phyloP scores from a whole-genome alignment of 495 filamentous ascomycete genomes.

The Penicillium soppii region DNA sequence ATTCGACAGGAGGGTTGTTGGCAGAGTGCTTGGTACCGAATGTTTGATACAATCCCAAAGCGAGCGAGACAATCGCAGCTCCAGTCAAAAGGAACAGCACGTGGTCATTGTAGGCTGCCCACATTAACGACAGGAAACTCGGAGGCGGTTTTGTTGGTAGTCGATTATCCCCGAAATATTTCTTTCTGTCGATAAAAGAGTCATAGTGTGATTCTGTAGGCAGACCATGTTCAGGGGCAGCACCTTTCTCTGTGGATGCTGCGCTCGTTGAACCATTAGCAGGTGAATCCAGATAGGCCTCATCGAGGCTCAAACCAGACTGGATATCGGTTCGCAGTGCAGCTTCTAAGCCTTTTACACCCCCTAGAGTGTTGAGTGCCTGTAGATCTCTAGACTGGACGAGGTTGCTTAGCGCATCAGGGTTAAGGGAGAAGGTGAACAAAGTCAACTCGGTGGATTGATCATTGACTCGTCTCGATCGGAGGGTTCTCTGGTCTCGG shows the following conservation, averaged over 20 bases:
- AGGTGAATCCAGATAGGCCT: slow-evolving; percentile 1
- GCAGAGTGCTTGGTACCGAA: slow-evolving; percentile 24
- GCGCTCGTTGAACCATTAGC: not conserved
- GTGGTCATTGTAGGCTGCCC: slow-evolving; percentile 73
- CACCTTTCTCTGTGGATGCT: not conserved
- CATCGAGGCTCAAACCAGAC: slow-evolving; percentile 5
- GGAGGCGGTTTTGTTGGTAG: not conserved
- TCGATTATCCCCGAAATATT: slow-evolving; percentile 3
- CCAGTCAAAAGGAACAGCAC: slow-evolving; percentile 67
- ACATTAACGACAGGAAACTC: slow-evolving; percentile 46
- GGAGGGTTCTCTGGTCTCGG: not conserved
- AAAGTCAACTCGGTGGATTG: slow-evolving; percentile 6
- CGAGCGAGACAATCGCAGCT: slow-evolving; percentile 71
- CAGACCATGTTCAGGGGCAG: not conserved
- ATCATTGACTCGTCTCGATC: not conserved
- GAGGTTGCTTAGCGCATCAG: not conserved
- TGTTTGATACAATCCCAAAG: slow-evolving; percentile 62
- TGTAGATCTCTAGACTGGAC: not conserved
- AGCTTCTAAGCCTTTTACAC: not conserved
- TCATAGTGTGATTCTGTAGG: not conserved
- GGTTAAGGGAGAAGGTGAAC: not conserved
- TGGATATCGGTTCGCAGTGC: slow-evolving; percentile 2
- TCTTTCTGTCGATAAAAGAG: slow-evolving; percentile 1
- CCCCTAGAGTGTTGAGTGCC: not conserved
- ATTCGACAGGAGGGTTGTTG: slow-evolving; percentile 53